These are phyloP conservation scores for Papilionanthe hybrid DNA, from an alignment of 116 monocot genomes.

Conservation along the genomic window DNA sequence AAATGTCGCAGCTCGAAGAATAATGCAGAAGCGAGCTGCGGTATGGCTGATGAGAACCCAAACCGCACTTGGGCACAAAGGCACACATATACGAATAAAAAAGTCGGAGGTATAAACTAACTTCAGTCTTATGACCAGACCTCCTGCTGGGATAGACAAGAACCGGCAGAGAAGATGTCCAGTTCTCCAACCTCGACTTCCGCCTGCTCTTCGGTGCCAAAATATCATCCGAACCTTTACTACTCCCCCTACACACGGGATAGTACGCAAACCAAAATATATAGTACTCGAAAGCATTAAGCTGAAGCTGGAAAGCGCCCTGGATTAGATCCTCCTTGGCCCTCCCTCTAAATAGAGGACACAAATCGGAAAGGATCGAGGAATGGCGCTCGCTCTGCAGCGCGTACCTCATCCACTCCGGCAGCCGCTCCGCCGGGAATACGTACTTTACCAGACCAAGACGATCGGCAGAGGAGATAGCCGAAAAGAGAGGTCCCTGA, in stretches of 20 bases:
- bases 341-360: constrained; percentile 50
- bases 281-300: constrained; percentile 83
- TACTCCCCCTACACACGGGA: constrained; percentile 58
- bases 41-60: constrained; percentile 41
- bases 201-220: constrained; percentile 14
- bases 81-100: constrained; percentile 58
- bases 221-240: constrained; percentile 17
- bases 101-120: constrained; percentile 57
- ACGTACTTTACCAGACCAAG: constrained; percentile 51
- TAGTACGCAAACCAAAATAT: constrained; percentile 95
- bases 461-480: constrained; percentile 53
- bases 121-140: constrained; percentile 37
- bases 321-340: constrained; percentile 33
- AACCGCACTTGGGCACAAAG: constrained; percentile 52
- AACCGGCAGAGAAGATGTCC: constrained; percentile 54
- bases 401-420: constrained; percentile 67
- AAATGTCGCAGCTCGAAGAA: constrained; percentile 35
- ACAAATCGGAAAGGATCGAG: constrained; percentile 32
- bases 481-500: constrained; percentile 43
- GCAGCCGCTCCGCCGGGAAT: constrained; percentile 65
- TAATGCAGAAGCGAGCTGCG: constrained; percentile 77
- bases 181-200: constrained; percentile 53
- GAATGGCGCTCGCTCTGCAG: constrained; percentile 20
- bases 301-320: constrained; percentile 43
- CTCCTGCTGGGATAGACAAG: constrained; percentile 25